phyloP scores from a whole-genome alignment of 768 basidiomycete genomes.

The Agaricus subrufescens region DNA sequence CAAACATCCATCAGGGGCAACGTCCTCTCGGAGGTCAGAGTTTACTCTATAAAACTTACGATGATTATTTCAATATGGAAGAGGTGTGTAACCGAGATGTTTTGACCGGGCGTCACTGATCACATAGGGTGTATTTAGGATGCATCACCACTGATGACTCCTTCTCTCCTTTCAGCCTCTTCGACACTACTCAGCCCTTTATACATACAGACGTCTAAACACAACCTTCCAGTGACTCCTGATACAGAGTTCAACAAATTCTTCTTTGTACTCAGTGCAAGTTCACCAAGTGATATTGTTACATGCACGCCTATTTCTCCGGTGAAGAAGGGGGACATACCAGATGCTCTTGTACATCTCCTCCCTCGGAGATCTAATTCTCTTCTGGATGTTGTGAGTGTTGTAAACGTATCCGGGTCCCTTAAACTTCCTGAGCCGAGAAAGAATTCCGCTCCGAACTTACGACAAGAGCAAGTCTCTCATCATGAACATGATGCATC shows the following conservation, averaged over 20 bases:
- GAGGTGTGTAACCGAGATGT: not conserved
- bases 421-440: not conserved
- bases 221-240: too few species aligned
- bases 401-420: not conserved
- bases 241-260: not conserved
- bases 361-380: slow-evolving; percentile 1
- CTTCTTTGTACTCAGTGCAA: slow-evolving; percentile 4
- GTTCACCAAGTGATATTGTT: not conserved
- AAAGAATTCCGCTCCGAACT: not conserved
- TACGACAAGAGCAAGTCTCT: not conserved
- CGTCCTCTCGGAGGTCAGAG: not conserved
- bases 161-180: not conserved
- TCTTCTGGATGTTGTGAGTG: slow-evolving; percentile 1
- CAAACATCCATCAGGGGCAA: not conserved
- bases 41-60: slow-evolving; percentile 2
- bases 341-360: slow-evolving; percentile 1
- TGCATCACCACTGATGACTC: not conserved
- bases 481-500: not conserved
- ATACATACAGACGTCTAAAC: too few species aligned
- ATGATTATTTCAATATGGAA: slow-evolving; percentile 8
- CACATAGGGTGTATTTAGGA: not conserved
- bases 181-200: too few species aligned
- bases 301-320: not conserved
- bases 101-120: too few species aligned
- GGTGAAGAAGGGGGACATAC: not conserved